These are phyloP conservation scores for Aspergillus thermomutatus DNA, from an alignment of 2,329 filamentous ascomycete genomes.

Conservation along the genomic window DNA sequence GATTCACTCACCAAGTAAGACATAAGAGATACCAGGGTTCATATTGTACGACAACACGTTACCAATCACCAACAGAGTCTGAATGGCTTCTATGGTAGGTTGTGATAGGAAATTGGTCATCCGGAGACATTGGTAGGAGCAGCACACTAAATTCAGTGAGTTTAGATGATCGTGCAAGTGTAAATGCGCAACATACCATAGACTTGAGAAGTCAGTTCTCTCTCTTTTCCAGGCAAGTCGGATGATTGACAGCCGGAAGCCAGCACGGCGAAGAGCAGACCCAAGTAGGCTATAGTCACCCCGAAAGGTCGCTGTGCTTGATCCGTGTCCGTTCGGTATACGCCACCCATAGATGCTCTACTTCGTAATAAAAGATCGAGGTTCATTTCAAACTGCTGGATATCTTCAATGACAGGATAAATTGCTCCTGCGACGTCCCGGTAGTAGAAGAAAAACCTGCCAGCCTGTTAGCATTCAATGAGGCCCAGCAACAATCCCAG, in stretches of 20 bases:
- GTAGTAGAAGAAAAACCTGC: slow-evolving; percentile 55
- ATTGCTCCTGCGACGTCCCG: slow-evolving; percentile 58
- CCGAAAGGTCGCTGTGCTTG: slow-evolving; percentile 56
- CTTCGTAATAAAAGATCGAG: slow-evolving; percentile 53
- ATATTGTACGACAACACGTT: slow-evolving; percentile 62
- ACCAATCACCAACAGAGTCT: slow-evolving; percentile 60
- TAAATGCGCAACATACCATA: slow-evolving; percentile 47
- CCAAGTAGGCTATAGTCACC: slow-evolving; percentile 57
- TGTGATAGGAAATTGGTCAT: slow-evolving; percentile 63
- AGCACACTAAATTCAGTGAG: slow-evolving; percentile 51
- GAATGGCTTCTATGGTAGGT: slow-evolving; percentile 59
- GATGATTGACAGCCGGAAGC: slow-evolving; percentile 62
- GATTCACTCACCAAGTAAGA: slow-evolving; percentile 46
- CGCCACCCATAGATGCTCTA: slow-evolving; percentile 43
- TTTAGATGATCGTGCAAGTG: background rate
- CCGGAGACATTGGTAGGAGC: slow-evolving; percentile 62
- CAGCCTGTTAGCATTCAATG: slow-evolving; percentile 4
- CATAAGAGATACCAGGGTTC: slow-evolving; percentile 64
- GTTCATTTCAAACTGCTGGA: slow-evolving; percentile 53
- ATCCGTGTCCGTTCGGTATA: slow-evolving; percentile 43
- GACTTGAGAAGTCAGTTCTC: slow-evolving; percentile 62
- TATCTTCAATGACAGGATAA: slow-evolving; percentile 59
- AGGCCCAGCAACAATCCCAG: slow-evolving; percentile 1
- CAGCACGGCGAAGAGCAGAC: slow-evolving; percentile 59
- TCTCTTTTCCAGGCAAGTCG: slow-evolving; percentile 54